Percentiles rank a stretch among this genome's conserved stretches.
Evolutionary conservation across 1,284 basidiomycete species (phyloP).

Genomic region (Pyrrhoderma lamaoense): DNA sequence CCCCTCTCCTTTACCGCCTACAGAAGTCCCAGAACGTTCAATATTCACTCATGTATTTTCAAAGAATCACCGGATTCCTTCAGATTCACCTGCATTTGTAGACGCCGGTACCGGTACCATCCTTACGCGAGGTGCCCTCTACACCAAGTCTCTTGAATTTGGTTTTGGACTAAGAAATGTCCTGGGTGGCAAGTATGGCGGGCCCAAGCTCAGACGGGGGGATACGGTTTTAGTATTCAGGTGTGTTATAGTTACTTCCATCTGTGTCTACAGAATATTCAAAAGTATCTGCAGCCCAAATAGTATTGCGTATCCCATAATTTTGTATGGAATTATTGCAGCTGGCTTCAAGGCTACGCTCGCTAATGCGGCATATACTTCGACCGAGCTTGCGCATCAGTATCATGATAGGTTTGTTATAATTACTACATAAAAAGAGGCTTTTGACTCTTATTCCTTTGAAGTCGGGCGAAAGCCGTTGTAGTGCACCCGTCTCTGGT

Average conservation of each 20-base stretch:
- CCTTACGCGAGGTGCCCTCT: constrained; percentile 50
- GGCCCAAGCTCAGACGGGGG: constrained; percentile 27
- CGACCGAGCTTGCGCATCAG: constrained; percentile 41
- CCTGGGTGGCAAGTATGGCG: constrained; percentile 29
- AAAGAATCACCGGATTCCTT: constrained; percentile 28
- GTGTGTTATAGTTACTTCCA: neutral
- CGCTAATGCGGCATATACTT: constrained; percentile 40
- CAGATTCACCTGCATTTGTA: constrained; percentile 48
- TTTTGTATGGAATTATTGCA: constrained; percentile 46
- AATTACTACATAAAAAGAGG: neutral
- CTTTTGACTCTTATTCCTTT: neutral
- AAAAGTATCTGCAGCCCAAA: constrained; percentile 36
- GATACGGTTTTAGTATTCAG: constrained; percentile 41
- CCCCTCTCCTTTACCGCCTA: constrained; percentile 22
- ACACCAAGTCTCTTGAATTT: constrained; percentile 47
- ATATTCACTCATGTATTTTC: constrained; percentile 26
- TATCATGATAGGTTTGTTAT: constrained; percentile 33
- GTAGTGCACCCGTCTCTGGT: constrained; percentile 49
- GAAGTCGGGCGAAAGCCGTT: constrained; percentile 42
- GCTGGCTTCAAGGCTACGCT: constrained; percentile 45
- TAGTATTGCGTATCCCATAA: constrained; percentile 54
- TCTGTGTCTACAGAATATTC: neutral
- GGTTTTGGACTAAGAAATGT: constrained; percentile 45
- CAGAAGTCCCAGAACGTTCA: constrained; percentile 24
- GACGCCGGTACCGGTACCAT: constrained; percentile 54